Evolutionary conservation across 371 early-diverging fungal species (phyloP).

Genomic region (Lichtheimia ramosa): DNA sequence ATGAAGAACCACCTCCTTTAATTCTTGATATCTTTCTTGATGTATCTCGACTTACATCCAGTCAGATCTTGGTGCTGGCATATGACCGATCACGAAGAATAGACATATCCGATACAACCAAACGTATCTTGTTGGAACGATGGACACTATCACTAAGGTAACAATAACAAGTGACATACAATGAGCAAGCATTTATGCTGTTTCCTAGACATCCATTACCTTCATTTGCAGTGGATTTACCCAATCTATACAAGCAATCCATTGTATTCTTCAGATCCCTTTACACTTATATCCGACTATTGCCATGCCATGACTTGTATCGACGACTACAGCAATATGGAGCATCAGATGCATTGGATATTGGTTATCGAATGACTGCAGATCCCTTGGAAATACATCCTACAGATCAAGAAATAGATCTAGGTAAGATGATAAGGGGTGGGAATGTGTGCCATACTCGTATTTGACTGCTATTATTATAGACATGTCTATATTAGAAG

Average conservation of each 20-base stretch:
- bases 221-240: slow-evolving; percentile 64
- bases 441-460: neutral
- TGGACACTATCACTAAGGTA: slow-evolving; percentile 75
- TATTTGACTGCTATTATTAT: neutral
- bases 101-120: slow-evolving; percentile 2
- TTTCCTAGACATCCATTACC: slow-evolving; percentile 37
- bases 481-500: slow-evolving; percentile 40
- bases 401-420: slow-evolving; percentile 46
- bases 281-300: slow-evolving; percentile 67
- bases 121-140: slow-evolving; percentile 59
- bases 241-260: slow-evolving; percentile 79
- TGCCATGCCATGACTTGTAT: slow-evolving; percentile 67
- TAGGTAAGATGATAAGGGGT: slow-evolving; percentile 52
- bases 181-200: too few species aligned
- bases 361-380: slow-evolving; percentile 60
- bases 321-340: slow-evolving; percentile 48
- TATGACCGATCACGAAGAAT: slow-evolving; percentile 42
- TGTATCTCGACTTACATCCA: slow-evolving; percentile 54
- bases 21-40: slow-evolving; percentile 77
- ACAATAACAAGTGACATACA: slow-evolving; percentile 4
- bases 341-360: slow-evolving; percentile 29
- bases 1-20: slow-evolving; percentile 61
- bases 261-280: slow-evolving; percentile 81
- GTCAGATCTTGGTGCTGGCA: slow-evolving; percentile 61
- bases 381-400: slow-evolving; percentile 15